These are phyloP conservation scores for Moelleriella libera DNA, from an alignment of 2,329 filamentous ascomycete species.

Conservation along the genomic window DNA sequence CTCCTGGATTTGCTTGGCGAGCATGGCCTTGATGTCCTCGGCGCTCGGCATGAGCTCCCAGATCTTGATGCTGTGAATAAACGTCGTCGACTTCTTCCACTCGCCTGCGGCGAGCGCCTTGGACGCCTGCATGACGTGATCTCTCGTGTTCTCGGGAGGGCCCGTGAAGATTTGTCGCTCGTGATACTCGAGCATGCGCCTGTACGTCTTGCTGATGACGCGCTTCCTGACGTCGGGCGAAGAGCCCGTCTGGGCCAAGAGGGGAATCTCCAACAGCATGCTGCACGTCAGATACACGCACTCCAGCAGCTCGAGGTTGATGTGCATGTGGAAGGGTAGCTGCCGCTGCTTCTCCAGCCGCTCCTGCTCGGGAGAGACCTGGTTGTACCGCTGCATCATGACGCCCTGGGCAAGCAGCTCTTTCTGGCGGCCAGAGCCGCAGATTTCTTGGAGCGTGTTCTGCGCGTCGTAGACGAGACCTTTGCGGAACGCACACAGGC, in stretches of 20 bases:
- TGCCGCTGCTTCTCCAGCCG: constrained; percentile 93
- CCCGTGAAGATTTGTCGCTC: constrained; percentile 99
- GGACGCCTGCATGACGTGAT: constrained; percentile 98
- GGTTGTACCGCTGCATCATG: constrained; percentile 93
- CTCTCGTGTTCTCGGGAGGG: constrained; percentile 94
- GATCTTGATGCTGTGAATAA: constrained; percentile 98
- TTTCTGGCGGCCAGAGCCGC: constrained; percentile 93
- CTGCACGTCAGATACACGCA: constrained; percentile 98
- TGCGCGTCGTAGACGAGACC: constrained; percentile 96
- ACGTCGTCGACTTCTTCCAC: constrained; percentile 91
- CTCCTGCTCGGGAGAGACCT: constrained; percentile 95
- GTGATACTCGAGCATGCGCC: constrained; percentile 97
- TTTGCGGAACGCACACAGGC: constrained; percentile 93
- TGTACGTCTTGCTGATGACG: constrained; percentile 98
- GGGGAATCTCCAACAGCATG: constrained; percentile 96
- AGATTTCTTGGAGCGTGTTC: constrained; percentile 95
- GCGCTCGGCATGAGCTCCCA: constrained; percentile 95
- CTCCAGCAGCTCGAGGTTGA: constrained; percentile 95
- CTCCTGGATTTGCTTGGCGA: constrained; percentile 95
- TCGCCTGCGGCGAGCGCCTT: constrained; percentile 93
- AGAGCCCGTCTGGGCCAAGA: constrained; percentile 91
- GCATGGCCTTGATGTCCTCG: constrained; percentile 91
- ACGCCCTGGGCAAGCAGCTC: constrained; percentile 95
- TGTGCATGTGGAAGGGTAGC: constrained; percentile 99
- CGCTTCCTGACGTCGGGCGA: constrained; percentile 95